Evolutionary conservation across 2,329 filamentous ascomycete species (phyloP).

Genomic region (Juglanconis juglandina): DNA sequence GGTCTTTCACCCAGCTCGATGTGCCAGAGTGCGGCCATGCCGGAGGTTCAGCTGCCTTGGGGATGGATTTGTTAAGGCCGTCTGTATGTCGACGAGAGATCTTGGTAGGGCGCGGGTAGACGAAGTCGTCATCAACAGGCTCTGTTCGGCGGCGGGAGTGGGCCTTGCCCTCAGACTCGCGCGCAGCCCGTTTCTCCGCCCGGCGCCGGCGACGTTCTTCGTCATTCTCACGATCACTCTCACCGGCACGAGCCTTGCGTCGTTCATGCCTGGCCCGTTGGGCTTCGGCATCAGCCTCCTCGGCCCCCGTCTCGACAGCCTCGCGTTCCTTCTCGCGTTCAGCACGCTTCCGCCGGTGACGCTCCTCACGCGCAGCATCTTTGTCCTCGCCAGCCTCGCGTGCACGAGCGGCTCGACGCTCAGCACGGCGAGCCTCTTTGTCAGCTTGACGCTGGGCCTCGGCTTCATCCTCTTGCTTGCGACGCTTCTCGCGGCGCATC

Average conservation of each 20-base stretch:
- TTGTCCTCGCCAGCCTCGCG: constrained; percentile 49
- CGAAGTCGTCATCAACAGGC: constrained; percentile 42
- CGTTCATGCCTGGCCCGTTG: constrained; percentile 44
- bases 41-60: constrained; percentile 22
- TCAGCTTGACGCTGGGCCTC: constrained; percentile 54
- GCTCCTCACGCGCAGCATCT: constrained; percentile 43
- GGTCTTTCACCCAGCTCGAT: constrained; percentile 64
- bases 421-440: constrained; percentile 56
- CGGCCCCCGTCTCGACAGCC: constrained; percentile 43
- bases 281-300: constrained; percentile 26
- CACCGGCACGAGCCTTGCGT: constrained; percentile 39
- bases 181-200: constrained; percentile 47
- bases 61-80: constrained; percentile 15
- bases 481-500: constrained; percentile 51
- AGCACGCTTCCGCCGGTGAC: constrained; percentile 34
- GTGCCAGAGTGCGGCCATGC: constrained; percentile 62
- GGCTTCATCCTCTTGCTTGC: constrained; percentile 54
- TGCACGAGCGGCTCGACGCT: constrained; percentile 46
- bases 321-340: constrained; percentile 42
- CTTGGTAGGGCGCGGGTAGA: constrained; percentile 35
- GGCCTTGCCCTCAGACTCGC: constrained; percentile 37
- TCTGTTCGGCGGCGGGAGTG: constrained; percentile 41
- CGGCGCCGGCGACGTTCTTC: constrained; percentile 52
- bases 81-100: constrained; percentile 22
- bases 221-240: constrained; percentile 43